Evolutionary conservation across 345 rosid genomes (phyloP).

Genomic region (Chamaenerion angustifolium): DNA sequence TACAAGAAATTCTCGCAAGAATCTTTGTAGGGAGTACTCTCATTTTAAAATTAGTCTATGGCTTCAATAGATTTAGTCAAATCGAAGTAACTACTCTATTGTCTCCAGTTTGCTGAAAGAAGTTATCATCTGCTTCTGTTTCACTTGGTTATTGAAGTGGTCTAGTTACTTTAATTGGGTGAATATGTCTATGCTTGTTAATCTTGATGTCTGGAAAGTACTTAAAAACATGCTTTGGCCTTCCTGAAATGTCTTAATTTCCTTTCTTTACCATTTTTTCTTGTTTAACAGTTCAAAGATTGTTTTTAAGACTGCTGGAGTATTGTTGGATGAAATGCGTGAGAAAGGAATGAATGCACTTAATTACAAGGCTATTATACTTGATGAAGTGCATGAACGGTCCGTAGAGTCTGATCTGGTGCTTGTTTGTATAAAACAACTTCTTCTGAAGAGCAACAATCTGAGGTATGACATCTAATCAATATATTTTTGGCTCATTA

Average conservation of each 20-base stretch:
- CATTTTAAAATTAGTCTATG: too few species aligned
- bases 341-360: slow-evolving; percentile 78
- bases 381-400: slow-evolving; percentile 99
- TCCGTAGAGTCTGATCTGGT: slow-evolving; percentile 90
- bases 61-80: too few species aligned
- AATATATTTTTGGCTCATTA: too few species aligned
- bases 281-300: slow-evolving; percentile 55
- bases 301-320: slow-evolving; percentile 94
- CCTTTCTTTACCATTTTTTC: slow-evolving; percentile 1
- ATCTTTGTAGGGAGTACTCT: too few species aligned
- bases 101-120: not conserved
- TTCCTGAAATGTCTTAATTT: slow-evolving; percentile 2
- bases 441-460: slow-evolving; percentile 54
- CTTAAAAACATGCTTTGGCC: too few species aligned
- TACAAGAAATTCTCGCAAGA: too few species aligned
- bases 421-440: slow-evolving; percentile 83
- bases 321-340: slow-evolving; percentile 78
- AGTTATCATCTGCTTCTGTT: too few species aligned
- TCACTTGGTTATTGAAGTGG: too few species aligned
- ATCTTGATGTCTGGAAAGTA: too few species aligned
- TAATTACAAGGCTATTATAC: slow-evolving; percentile 75
- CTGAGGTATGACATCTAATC: slow-evolving; percentile 35
- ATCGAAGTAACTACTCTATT: too few species aligned
- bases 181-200: too few species aligned
- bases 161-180: too few species aligned